These are phyloP conservation scores for Drechslerella coelobrocha DNA, from an alignment of 2,329 filamentous ascomycete genomes.

Conservation along the genomic window DNA sequence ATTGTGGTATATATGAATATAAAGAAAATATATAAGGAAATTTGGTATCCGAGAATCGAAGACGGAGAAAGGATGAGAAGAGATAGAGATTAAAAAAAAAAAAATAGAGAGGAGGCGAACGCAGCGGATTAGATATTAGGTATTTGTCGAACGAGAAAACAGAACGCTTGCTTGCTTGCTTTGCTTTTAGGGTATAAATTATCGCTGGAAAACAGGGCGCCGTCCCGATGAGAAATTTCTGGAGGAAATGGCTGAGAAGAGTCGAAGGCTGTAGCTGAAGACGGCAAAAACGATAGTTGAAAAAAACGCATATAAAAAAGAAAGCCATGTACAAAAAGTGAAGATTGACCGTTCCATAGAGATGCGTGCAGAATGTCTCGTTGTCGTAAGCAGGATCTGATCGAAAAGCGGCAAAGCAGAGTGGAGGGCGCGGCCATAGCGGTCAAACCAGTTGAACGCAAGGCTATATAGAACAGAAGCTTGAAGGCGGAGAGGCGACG, in stretches of 20 bases:
- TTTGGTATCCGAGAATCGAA: constrained; percentile 21
- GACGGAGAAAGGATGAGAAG: constrained; percentile 18
- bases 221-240: constrained; percentile 50
- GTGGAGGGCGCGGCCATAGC: constrained; percentile 10
- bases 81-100: constrained; percentile 3
- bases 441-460: constrained; percentile 48
- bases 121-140: constrained; percentile 41
- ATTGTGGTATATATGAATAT: constrained; percentile 32
- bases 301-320: constrained; percentile 32
- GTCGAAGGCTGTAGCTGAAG: constrained; percentile 24
- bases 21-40: constrained; percentile 7
- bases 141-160: constrained; percentile 21
- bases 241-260: constrained; percentile 50
- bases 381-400: constrained; percentile 38
- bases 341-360: constrained; percentile 40
- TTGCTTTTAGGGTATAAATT: constrained; percentile 49
- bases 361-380: constrained; percentile 48
- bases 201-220: constrained; percentile 51
- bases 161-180: constrained; percentile 10
- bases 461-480: constrained; percentile 23
- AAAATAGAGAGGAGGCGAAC: constrained; percentile 16
- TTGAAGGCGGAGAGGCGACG: constrained; percentile 4
- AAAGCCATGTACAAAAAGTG: constrained; percentile 33
- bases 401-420: constrained; percentile 9
- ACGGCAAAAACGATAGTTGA: constrained; percentile 28